Base-by-base conservation (phyloP, 192 early-diverging fungal genomes). In the Gamsiella multidivaricata region DNA sequence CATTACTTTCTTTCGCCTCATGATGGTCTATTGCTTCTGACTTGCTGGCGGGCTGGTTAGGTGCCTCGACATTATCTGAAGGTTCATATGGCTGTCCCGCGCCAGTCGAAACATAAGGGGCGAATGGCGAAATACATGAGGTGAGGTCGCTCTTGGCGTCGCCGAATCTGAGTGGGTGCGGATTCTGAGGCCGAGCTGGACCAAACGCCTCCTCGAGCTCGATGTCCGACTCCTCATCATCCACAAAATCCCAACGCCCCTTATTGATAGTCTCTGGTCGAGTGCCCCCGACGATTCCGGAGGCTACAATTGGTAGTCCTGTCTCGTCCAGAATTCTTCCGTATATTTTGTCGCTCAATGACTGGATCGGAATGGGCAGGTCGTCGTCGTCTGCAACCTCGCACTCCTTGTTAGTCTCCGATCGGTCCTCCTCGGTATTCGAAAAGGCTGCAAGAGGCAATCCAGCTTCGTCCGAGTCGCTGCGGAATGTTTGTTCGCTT, bases 161-260 rank as follows among this genome's bases (percentile, higher is more conserved):
- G 8, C 23, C 43, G n/a, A 28, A 3, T 9, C 25, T 11, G 12
- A 14, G 47, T 42, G 18, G n/a, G n/a, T n/a, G n/a, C n/a, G n/a
- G 25, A 34, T 23, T 7, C 15, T 60, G 26, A 2, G 12, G 3
- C 1, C 33, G n/a, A 33, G 33, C 8, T 2, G 31, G 29, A 46
- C 14, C n/a, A 50, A 56, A 63, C 14, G 29, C 59, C 14, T 47
- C 29, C 8, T 63, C 69, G 26, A 57, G 12, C 26, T 71, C 45
- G 10, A 25, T 31, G 41, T 71, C 69, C 3, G 61, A 71, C 14
- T 63, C 41, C 20, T 28, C 18, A 20, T 71, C 53, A 8, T 61
- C 51, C 20, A 50, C 15, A 14, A 45, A 23, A 31, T 71, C 69
- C 69, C 69, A 71, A 1, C 53, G 59, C 17, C 41, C 51, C 31